These are phyloP conservation scores for Aspergillus neoniger DNA, from an alignment of 2,329 filamentous ascomycete genomes.

Conservation along the genomic window DNA sequence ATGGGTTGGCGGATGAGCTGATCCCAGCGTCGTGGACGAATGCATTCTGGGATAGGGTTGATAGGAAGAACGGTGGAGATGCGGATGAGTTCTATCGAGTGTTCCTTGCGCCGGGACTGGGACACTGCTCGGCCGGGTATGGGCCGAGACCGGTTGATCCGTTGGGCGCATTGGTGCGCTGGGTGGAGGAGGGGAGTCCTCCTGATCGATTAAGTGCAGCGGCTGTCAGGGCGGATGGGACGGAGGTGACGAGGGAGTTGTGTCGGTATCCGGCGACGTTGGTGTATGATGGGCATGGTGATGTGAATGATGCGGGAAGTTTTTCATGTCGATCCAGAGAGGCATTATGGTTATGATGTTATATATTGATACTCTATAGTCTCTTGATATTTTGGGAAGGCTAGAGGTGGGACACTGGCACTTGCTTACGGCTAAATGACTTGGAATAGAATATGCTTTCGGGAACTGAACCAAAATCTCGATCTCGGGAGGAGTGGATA, in stretches of 20 bases:
- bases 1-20: constrained; percentile 10
- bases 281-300: background rate
- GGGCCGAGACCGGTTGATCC: constrained; percentile 3
- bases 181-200: constrained; percentile 8
- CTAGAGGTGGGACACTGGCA: no score
- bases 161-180: background rate
- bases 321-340: background rate
- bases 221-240: background rate
- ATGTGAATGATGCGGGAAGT: background rate
- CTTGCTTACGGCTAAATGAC: no score
- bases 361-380: no score
- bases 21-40: background rate
- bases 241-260: background rate
- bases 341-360: background rate
- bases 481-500: background rate
- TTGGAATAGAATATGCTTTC: no score
- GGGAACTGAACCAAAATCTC: no score
- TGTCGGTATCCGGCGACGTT: background rate
- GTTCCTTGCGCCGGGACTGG: constrained; percentile 54
- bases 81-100: constrained; percentile 55
- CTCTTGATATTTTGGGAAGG: no score
- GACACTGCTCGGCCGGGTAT: constrained; percentile 42
- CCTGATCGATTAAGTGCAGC: constrained; percentile 9
- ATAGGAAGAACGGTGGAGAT: background rate
- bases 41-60: background rate